These are phyloP conservation scores for Eucalyptus lansdowneana DNA, from an alignment of 345 rosid species.

Conservation along the genomic window DNA sequence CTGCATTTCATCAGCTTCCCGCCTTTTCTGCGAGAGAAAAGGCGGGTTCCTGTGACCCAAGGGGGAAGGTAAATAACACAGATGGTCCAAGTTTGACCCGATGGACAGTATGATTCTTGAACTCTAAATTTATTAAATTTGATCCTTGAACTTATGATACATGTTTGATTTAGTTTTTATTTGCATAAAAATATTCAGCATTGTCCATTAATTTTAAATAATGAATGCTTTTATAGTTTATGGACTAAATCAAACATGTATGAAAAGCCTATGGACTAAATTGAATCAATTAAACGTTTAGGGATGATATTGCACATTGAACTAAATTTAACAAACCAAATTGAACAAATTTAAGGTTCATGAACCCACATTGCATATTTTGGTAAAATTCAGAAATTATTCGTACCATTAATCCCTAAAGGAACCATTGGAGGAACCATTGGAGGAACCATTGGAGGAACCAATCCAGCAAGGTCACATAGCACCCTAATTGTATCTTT, in stretches of 20 bases:
- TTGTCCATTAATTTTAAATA: too few species aligned
- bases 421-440: too few species aligned
- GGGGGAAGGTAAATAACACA: background rate
- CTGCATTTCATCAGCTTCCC: background rate
- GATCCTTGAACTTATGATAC: background rate
- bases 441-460: background rate
- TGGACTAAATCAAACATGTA: too few species aligned
- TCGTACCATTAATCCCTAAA: background rate
- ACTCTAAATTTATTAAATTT: too few species aligned
- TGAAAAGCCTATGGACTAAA: fast-evolving
- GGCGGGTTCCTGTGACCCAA: background rate
- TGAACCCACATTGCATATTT: too few species aligned
- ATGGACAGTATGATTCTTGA: too few species aligned
- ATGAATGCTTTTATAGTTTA: too few species aligned
- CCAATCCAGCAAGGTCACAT: background rate
- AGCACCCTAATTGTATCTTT: background rate
- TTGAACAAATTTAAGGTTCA: too few species aligned
- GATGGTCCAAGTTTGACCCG: background rate
- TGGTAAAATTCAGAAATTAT: too few species aligned
- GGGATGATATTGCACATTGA: fast-evolving
- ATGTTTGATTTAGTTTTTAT: background rate
- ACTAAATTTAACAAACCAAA: too few species aligned
- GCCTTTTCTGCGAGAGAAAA: background rate
- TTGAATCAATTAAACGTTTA: fast-evolving
- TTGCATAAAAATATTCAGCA: background rate